phyloP scores from a whole-genome alignment of 1,139 yeast species.

The Schwanniomyces etchellsii region DNA sequence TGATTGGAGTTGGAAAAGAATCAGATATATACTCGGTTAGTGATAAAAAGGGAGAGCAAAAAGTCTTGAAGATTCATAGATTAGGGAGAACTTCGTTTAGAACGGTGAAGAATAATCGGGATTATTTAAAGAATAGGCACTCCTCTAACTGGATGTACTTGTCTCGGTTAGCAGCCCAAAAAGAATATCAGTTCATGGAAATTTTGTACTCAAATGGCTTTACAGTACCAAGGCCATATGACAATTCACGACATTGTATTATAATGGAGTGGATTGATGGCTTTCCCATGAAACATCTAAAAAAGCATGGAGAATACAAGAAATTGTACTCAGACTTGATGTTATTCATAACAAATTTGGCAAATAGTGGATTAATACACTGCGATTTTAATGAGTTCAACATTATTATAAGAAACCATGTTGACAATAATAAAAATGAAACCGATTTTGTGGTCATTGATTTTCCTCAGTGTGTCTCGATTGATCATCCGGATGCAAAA shows the following conservation, averaged over 20 bases:
- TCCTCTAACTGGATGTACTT: conserved; percentile 87
- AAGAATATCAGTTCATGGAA: conserved; percentile 85
- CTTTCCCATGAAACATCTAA: conserved; percentile 78
- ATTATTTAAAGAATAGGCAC: conserved; percentile 68
- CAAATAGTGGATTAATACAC: conserved; percentile 85
- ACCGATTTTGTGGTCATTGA: conserved; percentile 81
- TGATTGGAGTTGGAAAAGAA: conserved; percentile 96
- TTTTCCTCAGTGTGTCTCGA: conserved; percentile 96
- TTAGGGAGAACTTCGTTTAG: conserved; percentile 90
- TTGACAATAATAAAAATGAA: conserved; percentile 41
- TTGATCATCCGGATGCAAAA: conserved; percentile 85
- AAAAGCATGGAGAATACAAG: conserved; percentile 61
- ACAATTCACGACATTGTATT: conserved; percentile 85
- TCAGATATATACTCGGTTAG: conserved; percentile 91
- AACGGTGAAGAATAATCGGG: conserved; percentile 90
- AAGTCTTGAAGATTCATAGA: conserved; percentile 84
- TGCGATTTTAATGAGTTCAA: conserved; percentile 97
- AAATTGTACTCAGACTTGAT: conserved; percentile 77
- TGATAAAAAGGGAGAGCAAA: conserved; percentile 56
- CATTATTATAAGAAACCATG: conserved; percentile 77
- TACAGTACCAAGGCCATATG: conserved; percentile 83
- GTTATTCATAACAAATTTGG: conserved; percentile 80
- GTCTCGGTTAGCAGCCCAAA: conserved; percentile 84
- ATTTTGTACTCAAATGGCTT: conserved; percentile 71
- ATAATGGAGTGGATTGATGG: conserved; percentile 91